phyloP scores from a whole-genome alignment of 805 yeast genomes.

The Wickerhamomyces xylosicus region DNA sequence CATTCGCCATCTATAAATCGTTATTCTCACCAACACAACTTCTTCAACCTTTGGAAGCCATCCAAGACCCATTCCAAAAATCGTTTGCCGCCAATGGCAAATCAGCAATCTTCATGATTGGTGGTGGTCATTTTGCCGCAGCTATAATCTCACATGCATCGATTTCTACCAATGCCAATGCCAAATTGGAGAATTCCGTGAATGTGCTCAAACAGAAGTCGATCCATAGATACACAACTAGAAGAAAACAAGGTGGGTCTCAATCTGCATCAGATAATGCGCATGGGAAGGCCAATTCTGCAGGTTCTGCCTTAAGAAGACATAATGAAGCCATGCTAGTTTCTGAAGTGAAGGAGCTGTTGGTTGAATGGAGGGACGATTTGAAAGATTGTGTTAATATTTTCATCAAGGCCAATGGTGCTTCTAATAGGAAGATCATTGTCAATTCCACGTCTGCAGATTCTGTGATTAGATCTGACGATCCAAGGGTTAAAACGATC shows the following conservation, averaged over 20 bases:
- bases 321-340: conserved; percentile 80
- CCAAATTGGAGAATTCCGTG: conserved; percentile 52
- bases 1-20: conserved; percentile 61
- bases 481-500: conserved; percentile 53
- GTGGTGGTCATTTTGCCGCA: conserved; percentile 98
- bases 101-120: conserved; percentile 85
- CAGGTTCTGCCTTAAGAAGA: conserved; percentile 84
- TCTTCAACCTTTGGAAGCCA: conserved; percentile 36
- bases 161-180: conserved; percentile 44
- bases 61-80: conserved; percentile 28
- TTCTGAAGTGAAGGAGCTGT: conserved; percentile 63
- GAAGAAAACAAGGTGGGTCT: conserved; percentile 96
- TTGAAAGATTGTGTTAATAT: conserved; percentile 57
- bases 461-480: conserved; percentile 39
- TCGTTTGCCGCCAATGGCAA: conserved; percentile 18
- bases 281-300: conserved; percentile 91
- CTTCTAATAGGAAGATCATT: conserved; percentile 50
- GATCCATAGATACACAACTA: conserved; percentile 88
- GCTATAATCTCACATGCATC: conserved; percentile 76
- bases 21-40: conserved; percentile 37
- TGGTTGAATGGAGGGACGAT: conserved; percentile 53
- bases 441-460: conserved; percentile 47
- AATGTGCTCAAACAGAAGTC: conserved; percentile 68
- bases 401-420: conserved; percentile 74
- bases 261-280: conserved; percentile 90